phyloP scores from a whole-genome alignment of 1,284 basidiomycete species.

The Boletus sp. region DNA sequence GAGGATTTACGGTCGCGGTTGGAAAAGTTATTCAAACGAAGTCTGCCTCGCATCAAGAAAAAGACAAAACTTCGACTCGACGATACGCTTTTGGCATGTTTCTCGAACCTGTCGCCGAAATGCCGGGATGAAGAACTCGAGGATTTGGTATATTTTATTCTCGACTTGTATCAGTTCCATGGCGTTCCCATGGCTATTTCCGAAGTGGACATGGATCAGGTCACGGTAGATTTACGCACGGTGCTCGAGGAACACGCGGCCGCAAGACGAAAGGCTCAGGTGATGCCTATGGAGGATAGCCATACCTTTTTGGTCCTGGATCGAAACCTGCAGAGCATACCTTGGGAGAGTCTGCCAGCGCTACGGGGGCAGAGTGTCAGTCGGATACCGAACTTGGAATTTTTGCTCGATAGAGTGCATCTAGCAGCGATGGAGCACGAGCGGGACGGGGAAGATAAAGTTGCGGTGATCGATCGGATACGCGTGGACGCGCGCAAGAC shows the following conservation, averaged over 20 bases:
- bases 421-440: conserved; percentile 52
- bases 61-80: conserved; percentile 49
- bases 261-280: conserved; percentile 41
- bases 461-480: conserved; percentile 47
- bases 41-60: conserved; percentile 51
- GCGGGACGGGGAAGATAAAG: conserved; percentile 21
- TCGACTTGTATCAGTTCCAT: conserved; percentile 94
- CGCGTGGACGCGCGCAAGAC: conserved; percentile 68
- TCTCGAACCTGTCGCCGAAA: conserved; percentile 79
- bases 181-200: conserved; percentile 88
- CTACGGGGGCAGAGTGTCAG: conserved; percentile 86
- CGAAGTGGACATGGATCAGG: conserved; percentile 91
- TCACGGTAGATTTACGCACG: conserved; percentile 72
- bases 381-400: conserved; percentile 88
- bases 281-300: conserved; percentile 46
- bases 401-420: conserved; percentile 82
- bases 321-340: conserved; percentile 86
- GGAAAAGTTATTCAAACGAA: conserved; percentile 74
- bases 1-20: conserved; percentile 64
- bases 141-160: conserved; percentile 91
- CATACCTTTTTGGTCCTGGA: conserved; percentile 93
- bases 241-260: conserved; percentile 71
- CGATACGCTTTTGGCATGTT: conserved; percentile 81
- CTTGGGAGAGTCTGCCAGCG: conserved; percentile 96
- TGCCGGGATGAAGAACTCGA: conserved; percentile 94